A percentile compares a stretch with the other conserved stretches of the same genome.
phyloP scores from a whole-genome alignment of 2,329 filamentous ascomycete genomes.

The Sporothrix mexicana region DNA sequence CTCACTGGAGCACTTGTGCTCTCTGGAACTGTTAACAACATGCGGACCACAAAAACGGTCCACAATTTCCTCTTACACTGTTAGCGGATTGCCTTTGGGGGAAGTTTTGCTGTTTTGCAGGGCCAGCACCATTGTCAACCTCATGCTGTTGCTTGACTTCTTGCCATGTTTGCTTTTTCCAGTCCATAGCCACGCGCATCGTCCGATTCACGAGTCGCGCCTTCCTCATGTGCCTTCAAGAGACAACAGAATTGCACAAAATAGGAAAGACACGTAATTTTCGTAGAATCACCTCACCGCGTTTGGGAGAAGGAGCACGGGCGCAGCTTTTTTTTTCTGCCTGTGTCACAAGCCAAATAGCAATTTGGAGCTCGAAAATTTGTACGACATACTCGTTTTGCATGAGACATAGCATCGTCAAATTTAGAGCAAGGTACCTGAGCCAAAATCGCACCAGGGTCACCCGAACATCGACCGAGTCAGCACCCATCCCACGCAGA shows the following conservation, averaged over 20 bases:
- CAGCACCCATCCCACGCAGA: not conserved
- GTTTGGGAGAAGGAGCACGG: not conserved
- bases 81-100: conserved; percentile 27
- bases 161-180: not conserved
- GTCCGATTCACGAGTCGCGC: not conserved
- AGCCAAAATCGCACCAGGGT: not conserved
- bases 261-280: conserved; percentile 15
- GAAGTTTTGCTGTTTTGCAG: conserved; percentile 22
- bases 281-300: not conserved
- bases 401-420: no score
- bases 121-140: not conserved
- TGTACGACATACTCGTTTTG: not conserved
- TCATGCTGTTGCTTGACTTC: not conserved
- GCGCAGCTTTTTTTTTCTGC: not conserved
- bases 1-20: not conserved
- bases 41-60: not conserved
- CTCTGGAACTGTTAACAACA: not conserved
- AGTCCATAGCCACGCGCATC: not conserved
- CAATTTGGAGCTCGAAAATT: not conserved
- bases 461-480: not conserved
- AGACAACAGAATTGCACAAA: not conserved
- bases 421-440: no score
- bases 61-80: conserved; percentile 27
- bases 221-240: not conserved
- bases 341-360: conserved; percentile 11